Evolutionary conservation across 2,329 filamentous ascomycete species (phyloP).

Genomic region (Thielaviopsis populi): DNA sequence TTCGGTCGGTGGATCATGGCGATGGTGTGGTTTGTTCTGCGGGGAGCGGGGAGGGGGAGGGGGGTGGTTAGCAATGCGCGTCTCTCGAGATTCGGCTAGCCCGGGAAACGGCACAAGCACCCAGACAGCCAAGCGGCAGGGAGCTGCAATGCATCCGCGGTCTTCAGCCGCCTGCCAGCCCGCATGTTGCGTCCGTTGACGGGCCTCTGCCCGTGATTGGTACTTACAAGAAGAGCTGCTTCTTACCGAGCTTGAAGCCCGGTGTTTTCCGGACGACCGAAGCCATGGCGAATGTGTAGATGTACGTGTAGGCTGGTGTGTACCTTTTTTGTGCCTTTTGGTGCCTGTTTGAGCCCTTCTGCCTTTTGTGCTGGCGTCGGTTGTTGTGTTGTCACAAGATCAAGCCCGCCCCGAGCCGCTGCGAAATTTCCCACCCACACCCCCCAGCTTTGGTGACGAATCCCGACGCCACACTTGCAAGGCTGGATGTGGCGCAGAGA

Average conservation of each 20-base stretch:
- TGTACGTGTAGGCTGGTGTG: background rate
- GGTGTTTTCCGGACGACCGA: conserved; percentile 28
- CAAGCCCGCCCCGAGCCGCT: background rate
- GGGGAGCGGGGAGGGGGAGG: background rate
- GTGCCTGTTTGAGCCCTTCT: too few species aligned
- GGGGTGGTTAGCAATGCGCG: background rate
- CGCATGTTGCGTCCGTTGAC: too few species aligned
- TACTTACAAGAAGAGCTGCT: conserved; percentile 41
- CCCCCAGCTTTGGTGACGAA: background rate
- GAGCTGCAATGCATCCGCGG: too few species aligned
- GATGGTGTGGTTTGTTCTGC: conserved; percentile 66
- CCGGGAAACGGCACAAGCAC: too few species aligned
- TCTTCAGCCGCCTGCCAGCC: too few species aligned
- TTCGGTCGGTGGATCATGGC: conserved; percentile 58
- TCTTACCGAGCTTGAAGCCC: conserved; percentile 35
- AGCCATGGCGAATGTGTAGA: conserved; percentile 25
- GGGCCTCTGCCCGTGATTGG: background rate
- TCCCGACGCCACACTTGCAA: conserved; percentile 5
- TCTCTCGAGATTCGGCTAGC: too few species aligned
- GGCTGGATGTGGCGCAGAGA: background rate
- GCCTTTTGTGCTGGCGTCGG: too few species aligned
- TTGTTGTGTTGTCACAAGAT: background rate
- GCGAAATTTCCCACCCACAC: conserved; percentile 8
- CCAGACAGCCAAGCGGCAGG: too few species aligned
- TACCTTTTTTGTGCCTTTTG: background rate